phyloP scores from a whole-genome alignment of 2,329 filamentous ascomycete genomes.

The Colletotrichum plurivorum region DNA sequence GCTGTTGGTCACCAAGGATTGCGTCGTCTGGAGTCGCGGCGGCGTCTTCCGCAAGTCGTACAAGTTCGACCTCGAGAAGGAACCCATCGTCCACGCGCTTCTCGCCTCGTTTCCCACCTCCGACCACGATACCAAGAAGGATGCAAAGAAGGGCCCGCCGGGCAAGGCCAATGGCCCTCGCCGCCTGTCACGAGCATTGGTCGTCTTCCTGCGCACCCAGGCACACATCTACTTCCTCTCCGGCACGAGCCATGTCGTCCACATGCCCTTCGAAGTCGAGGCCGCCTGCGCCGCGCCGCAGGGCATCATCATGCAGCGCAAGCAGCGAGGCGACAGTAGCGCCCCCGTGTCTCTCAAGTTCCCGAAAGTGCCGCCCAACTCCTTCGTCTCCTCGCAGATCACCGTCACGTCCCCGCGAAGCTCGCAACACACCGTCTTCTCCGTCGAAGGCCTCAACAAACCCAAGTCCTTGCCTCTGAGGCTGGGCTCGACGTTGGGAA shows the following conservation, averaged over 20 bases:
- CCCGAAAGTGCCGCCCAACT: conserved; percentile 81
- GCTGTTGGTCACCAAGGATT: conserved; percentile 79
- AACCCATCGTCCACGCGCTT: conserved; percentile 87
- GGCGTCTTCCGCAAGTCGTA: conserved; percentile 88
- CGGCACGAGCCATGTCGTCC: conserved; percentile 89
- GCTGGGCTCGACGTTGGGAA: conserved; percentile 68
- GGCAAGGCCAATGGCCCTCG: conserved; percentile 36
- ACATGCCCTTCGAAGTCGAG: conserved; percentile 95
- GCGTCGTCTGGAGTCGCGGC: conserved; percentile 91
- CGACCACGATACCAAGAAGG: conserved; percentile 51
- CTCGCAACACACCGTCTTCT: conserved; percentile 68
- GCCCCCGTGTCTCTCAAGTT: conserved; percentile 69
- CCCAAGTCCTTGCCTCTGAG: conserved; percentile 68
- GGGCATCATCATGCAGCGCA: conserved; percentile 90
- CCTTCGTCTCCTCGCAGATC: conserved; percentile 81
- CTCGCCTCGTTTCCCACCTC: conserved; percentile 83
- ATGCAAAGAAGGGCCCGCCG: conserved; percentile 31
- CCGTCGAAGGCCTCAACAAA: conserved; percentile 68
- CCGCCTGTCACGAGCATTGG: conserved; percentile 76
- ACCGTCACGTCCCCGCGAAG: conserved; percentile 64
- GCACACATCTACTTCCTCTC: conserved; percentile 93
- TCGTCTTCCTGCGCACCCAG: conserved; percentile 93
- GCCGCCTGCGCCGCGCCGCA: conserved; percentile 85
- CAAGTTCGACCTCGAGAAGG: conserved; percentile 88
- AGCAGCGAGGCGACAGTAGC: conserved; percentile 67